phyloP scores from a whole-genome alignment of 306 rosid genomes.

The Hippophae tibetana region DNA sequence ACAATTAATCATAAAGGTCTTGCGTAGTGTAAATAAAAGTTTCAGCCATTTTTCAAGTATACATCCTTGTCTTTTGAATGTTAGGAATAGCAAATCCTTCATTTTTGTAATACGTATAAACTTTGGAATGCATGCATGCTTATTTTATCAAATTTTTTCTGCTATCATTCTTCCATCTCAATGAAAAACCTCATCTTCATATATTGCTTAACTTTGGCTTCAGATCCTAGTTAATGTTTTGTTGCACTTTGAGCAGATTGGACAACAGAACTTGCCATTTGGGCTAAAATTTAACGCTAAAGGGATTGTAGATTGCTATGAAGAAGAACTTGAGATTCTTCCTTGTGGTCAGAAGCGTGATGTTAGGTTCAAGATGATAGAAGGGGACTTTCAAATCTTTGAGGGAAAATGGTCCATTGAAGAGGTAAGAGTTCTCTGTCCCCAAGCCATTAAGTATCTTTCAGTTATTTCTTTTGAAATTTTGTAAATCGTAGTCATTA shows the following conservation, averaged over 20 bases:
- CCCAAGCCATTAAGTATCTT: background rate
- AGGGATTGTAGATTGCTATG: constrained; percentile 81
- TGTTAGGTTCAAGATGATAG: constrained; percentile 71
- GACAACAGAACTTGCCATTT: constrained; percentile 72
- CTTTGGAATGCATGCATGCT: background rate
- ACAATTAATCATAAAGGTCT: no score
- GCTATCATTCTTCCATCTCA: background rate
- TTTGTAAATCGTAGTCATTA: background rate
- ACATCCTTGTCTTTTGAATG: no score
- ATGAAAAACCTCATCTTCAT: background rate
- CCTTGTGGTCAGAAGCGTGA: constrained; percentile 60
- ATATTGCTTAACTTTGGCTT: background rate
- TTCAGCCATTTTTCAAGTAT: no score
- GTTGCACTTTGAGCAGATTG: constrained; percentile 38
- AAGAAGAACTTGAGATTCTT: constrained; percentile 49
- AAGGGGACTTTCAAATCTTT: constrained; percentile 83
- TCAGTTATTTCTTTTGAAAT: background rate
- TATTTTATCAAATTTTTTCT: background rate
- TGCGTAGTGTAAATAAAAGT: no score
- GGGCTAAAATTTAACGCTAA: constrained; percentile 80
- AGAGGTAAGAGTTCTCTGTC: constrained; percentile 34
- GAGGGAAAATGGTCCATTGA: constrained; percentile 85
- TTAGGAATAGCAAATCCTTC: background rate
- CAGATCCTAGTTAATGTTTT: background rate
- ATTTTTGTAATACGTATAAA: background rate